These are phyloP conservation scores for Penicillium nucicola DNA, from an alignment of 495 filamentous ascomycete species.

Conservation along the genomic window DNA sequence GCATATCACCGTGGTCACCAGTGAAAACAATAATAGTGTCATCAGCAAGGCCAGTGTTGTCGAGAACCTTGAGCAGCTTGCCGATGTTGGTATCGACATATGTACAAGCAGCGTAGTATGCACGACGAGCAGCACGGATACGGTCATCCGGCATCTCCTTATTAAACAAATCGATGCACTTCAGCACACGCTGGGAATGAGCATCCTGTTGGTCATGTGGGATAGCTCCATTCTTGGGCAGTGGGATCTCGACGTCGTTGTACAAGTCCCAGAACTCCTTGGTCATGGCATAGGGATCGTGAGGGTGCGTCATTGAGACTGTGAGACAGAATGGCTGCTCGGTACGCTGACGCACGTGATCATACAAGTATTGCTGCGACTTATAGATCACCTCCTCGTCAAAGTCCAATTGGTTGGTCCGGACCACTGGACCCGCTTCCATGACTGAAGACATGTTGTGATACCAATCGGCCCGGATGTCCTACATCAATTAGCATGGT, in stretches of 20 bases:
- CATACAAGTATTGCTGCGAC: constrained; percentile 77
- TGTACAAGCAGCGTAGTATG: constrained; percentile 84
- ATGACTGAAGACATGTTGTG: constrained; percentile 88
- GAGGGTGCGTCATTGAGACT: constrained; percentile 85
- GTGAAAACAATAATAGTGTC: constrained; percentile 85
- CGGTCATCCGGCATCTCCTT: constrained; percentile 74
- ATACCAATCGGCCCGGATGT: constrained; percentile 82
- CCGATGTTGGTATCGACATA: constrained; percentile 89
- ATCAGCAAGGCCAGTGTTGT: constrained; percentile 70
- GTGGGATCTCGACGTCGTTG: constrained; percentile 76
- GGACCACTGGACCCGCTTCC: constrained; percentile 76
- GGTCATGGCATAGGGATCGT: constrained; percentile 89
- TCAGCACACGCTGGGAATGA: constrained; percentile 75
- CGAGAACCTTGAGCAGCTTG: constrained; percentile 67
- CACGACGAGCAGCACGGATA: constrained; percentile 71
- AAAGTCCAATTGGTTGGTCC: constrained; percentile 91
- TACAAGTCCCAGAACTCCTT: constrained; percentile 87
- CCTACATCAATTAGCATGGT: constrained; percentile 28
- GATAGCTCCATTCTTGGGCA: constrained; percentile 67
- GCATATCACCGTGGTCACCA: constrained; percentile 90
- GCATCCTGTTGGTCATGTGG: constrained; percentile 75
- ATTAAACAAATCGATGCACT: constrained; percentile 77
- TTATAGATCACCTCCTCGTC: constrained; percentile 91
- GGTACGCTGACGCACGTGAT: constrained; percentile 68
- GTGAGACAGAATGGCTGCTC: constrained; percentile 81